These are phyloP conservation scores for Leishmania tropica DNA, from an alignment of 208 protist species.

Conservation along the genomic window DNA sequence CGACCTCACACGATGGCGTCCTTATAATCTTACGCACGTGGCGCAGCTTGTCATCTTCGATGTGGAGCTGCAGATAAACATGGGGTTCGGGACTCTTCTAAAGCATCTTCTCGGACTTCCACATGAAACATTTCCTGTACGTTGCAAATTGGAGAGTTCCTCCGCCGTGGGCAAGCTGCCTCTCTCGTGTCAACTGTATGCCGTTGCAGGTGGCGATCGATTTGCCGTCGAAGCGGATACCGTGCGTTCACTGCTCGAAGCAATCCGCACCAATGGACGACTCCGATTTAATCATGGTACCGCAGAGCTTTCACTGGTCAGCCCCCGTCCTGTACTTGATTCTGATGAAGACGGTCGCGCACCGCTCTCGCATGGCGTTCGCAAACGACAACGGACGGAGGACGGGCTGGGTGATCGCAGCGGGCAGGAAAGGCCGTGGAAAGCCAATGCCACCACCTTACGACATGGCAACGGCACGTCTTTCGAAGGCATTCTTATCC, in stretches of 20 bases:
- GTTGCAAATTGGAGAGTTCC: not conserved
- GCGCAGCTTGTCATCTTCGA: slow-evolving; percentile 68
- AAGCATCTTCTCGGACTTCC: slow-evolving; percentile 7
- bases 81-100: slow-evolving; percentile 48
- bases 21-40: slow-evolving; percentile 57
- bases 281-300: slow-evolving; percentile 15
- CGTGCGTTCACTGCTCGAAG: not conserved
- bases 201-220: slow-evolving; percentile 33
- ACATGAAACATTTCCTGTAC: not conserved
- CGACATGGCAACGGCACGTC: not conserved
- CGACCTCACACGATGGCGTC: slow-evolving; percentile 61
- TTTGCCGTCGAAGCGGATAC: slow-evolving; percentile 8
- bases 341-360: not conserved
- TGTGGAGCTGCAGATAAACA: slow-evolving; percentile 56
- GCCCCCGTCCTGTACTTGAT: not conserved
- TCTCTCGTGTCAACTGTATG: slow-evolving; percentile 33
- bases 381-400: slow-evolving; percentile 12
- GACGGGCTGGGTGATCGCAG: not conserved
- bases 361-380: not conserved
- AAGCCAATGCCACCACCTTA: not conserved
- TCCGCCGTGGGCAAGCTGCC: slow-evolving; percentile 9
- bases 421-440: not conserved
- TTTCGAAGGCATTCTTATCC: slow-evolving; percentile 44
- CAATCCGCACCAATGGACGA: slow-evolving; percentile 3
- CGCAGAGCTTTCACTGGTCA: slow-evolving; percentile 17